Evolutionary conservation across 129 eudicot genomes (phyloP).

Genomic region (Rutidosis leptorrhynchoides): DNA sequence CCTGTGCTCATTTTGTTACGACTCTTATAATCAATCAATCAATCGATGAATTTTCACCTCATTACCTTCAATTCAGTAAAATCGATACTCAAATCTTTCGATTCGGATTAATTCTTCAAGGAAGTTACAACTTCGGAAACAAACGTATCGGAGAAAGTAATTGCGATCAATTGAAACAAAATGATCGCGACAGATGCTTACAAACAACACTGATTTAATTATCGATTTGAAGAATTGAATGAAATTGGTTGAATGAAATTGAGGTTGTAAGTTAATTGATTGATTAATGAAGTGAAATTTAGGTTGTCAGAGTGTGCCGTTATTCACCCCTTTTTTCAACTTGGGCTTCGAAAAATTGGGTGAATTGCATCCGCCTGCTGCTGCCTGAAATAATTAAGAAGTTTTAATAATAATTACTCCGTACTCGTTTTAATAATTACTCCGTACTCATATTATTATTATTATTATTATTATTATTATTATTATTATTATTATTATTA

Average conservation of each 20-base stretch:
- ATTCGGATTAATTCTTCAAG: neutral
- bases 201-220: slow-evolving; percentile 10
- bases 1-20: slow-evolving; percentile 49
- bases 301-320: slow-evolving; percentile 34
- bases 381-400: too few relatives aligned
- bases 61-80: slow-evolving; percentile 21
- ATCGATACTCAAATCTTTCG: slow-evolving; percentile 3
- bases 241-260: slow-evolving; percentile 3
- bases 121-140: slow-evolving; percentile 13
- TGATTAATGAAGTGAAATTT: slow-evolving; percentile 10
- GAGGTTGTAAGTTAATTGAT: slow-evolving; percentile 15
- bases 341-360: neutral
- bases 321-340: neutral
- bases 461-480: too few relatives aligned
- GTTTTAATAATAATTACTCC: too few relatives aligned
- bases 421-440: too few relatives aligned
- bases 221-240: neutral
- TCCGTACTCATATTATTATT: too few relatives aligned
- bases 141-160: neutral
- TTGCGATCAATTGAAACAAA: neutral
- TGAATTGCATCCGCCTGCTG: neutral
- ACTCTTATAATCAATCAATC: slow-evolving; percentile 20
- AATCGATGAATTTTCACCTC: slow-evolving; percentile 18
- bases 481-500: too few relatives aligned
- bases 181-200: neutral